These are phyloP conservation scores for Dendrobium huoshanense DNA, from an alignment of 106 monocot species.

Conservation along the genomic window DNA sequence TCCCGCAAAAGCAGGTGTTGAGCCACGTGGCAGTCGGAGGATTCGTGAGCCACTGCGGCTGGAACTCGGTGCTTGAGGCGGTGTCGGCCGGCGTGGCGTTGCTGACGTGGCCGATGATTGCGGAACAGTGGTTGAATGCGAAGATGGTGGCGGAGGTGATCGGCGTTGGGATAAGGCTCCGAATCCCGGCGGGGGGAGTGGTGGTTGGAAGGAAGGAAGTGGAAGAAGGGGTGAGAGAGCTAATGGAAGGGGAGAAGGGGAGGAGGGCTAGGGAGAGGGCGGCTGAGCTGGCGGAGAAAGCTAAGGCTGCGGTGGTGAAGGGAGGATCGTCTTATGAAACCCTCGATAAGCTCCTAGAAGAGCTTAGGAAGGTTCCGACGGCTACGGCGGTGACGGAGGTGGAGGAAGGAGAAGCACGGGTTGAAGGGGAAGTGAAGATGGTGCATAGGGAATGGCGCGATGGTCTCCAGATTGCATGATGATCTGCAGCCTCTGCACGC, in stretches of 20 bases:
- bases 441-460: too few relatives aligned
- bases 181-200: neutral
- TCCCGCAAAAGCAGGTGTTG: slow-evolving; percentile 33
- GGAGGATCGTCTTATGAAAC: slow-evolving; percentile 13
- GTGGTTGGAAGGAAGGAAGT: slow-evolving; percentile 14
- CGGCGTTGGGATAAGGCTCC: slow-evolving; percentile 19
- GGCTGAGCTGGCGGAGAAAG: slow-evolving; percentile 2
- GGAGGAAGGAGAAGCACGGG: neutral
- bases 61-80: slow-evolving; percentile 69
- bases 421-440: too few relatives aligned
- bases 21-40: slow-evolving; percentile 23
- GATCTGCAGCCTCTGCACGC: too few relatives aligned
- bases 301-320: slow-evolving; percentile 11
- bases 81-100: slow-evolving; percentile 31
- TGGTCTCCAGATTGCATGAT: too few relatives aligned
- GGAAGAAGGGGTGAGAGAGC: slow-evolving; percentile 14
- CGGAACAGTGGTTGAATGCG: slow-evolving; percentile 46
- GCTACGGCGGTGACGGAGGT: neutral
- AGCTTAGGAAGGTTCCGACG: slow-evolving; percentile 1
- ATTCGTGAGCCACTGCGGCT: slow-evolving; percentile 61
- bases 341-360: slow-evolving; percentile 14
- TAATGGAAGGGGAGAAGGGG: slow-evolving; percentile 19
- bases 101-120: slow-evolving; percentile 48
- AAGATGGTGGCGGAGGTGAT: slow-evolving; percentile 29
- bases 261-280: slow-evolving; percentile 12